These are phyloP conservation scores for Chaetomiaceae sp. DNA, from an alignment of 2,329 filamentous ascomycete species.

Conservation along the genomic window DNA sequence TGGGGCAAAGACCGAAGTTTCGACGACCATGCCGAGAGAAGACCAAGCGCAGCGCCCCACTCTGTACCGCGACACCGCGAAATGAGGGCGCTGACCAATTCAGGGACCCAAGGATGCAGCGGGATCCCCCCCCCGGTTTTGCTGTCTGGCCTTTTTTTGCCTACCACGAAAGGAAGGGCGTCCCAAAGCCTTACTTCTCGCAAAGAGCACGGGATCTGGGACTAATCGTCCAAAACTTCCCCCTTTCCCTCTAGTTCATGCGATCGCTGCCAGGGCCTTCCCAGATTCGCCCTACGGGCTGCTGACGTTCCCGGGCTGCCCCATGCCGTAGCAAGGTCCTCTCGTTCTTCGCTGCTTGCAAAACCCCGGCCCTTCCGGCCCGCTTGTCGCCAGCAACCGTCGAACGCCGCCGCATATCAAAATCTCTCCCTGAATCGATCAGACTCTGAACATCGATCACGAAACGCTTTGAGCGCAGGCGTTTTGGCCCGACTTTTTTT, in stretches of 20 bases:
- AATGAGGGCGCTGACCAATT: constrained; percentile 29
- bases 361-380: constrained; percentile 27
- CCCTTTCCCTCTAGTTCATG: constrained; percentile 11
- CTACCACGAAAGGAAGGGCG: neutral
- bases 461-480: neutral
- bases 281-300: constrained; percentile 8
- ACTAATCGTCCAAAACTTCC: neutral
- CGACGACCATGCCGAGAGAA: constrained; percentile 8
- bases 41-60: constrained; percentile 16
- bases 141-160: constrained; percentile 16
- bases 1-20: constrained; percentile 4
- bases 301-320: constrained; percentile 6
- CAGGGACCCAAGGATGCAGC: constrained; percentile 19
- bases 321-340: constrained; percentile 13
- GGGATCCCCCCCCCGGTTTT: constrained; percentile 11
- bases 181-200: neutral
- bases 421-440: constrained; percentile 21
- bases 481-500: neutral
- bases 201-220: neutral
- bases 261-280: constrained; percentile 3
- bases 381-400: constrained; percentile 10
- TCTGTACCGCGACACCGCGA: constrained; percentile 23
- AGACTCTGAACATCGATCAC: constrained; percentile 5
- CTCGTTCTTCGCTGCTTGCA: constrained; percentile 16
- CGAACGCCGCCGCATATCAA: constrained; percentile 21